Evolutionary conservation across 2,329 filamentous ascomycete genomes (phyloP).

Genomic region (Botrytis fabae): DNA sequence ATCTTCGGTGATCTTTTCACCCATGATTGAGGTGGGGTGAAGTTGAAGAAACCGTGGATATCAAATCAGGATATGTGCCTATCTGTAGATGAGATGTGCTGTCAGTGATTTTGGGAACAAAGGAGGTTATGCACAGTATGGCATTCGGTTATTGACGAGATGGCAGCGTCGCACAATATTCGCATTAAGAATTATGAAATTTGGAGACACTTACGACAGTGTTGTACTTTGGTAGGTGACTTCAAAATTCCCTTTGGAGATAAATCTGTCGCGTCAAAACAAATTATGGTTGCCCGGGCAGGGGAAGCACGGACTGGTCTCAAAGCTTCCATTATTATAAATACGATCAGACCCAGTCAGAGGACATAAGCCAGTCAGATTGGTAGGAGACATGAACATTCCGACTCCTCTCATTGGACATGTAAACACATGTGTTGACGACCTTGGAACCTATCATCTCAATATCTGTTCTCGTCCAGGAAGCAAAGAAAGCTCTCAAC

Average conservation of each 20-base stretch:
- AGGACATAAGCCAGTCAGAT: constrained; percentile 1
- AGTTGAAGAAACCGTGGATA: constrained; percentile 20
- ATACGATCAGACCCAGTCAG: constrained; percentile 11
- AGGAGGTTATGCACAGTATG: constrained; percentile 17
- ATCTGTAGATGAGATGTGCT: constrained; percentile 30
- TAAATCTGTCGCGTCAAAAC: constrained; percentile 23
- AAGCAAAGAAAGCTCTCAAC: neutral
- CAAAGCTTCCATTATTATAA: constrained; percentile 10
- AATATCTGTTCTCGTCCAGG: neutral
- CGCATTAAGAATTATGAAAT: neutral
- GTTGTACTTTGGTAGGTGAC: constrained; percentile 10
- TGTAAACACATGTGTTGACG: neutral
- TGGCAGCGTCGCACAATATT: neutral
- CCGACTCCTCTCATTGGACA: neutral
- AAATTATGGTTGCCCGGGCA: constrained; percentile 23
- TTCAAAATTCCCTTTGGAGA: constrained; percentile 11
- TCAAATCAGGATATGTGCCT: constrained; percentile 21
- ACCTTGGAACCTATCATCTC: neutral
- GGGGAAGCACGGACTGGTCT: constrained; percentile 8
- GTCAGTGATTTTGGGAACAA: constrained; percentile 21
- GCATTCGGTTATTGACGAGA: neutral
- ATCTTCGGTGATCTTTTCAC: constrained; percentile 59
- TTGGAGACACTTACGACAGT: constrained; percentile 18
- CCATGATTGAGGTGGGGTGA: constrained; percentile 43
- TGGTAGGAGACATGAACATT: neutral